phyloP scores from a whole-genome alignment of 2,329 filamentous ascomycete genomes.

The Tothia fuscella region DNA sequence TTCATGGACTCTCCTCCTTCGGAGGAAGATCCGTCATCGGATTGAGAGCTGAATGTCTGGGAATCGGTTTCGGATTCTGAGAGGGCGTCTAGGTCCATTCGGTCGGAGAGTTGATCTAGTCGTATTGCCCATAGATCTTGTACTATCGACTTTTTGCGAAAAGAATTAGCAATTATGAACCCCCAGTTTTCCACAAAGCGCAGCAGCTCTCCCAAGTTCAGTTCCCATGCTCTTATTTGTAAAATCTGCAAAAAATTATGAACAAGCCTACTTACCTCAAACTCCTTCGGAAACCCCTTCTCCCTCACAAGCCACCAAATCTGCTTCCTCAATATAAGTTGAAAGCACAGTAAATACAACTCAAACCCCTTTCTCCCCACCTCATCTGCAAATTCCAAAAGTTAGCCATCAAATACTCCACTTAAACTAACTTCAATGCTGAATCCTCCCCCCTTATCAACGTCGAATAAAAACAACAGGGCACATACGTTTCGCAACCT shows the following conservation, averaged over 20 bases:
- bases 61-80: conserved; percentile 27
- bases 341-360: conserved; percentile 73
- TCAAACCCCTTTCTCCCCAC: conserved; percentile 57
- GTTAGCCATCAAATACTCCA: not conserved
- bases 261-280: conserved; percentile 48
- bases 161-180: too few species aligned
- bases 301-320: conserved; percentile 57
- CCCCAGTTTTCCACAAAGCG: too few species aligned
- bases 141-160: conserved; percentile 43
- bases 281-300: conserved; percentile 55
- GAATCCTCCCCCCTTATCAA: too few species aligned
- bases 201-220: too few species aligned
- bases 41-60: conserved; percentile 48
- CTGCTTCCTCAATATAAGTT: conserved; percentile 76
- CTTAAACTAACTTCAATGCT: too few species aligned
- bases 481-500: conserved; percentile 5
- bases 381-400: conserved; percentile 31
- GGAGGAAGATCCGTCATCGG: conserved; percentile 28
- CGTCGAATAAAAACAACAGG: not conserved
- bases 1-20: not conserved
- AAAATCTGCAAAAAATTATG: conserved; percentile 5
- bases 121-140: conserved; percentile 78
- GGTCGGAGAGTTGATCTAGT: conserved; percentile 43
- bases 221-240: conserved; percentile 10
- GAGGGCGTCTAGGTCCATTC: conserved; percentile 19